These are phyloP conservation scores for Nakazawaea populi DNA, from an alignment of 805 yeast species.

Conservation along the genomic window DNA sequence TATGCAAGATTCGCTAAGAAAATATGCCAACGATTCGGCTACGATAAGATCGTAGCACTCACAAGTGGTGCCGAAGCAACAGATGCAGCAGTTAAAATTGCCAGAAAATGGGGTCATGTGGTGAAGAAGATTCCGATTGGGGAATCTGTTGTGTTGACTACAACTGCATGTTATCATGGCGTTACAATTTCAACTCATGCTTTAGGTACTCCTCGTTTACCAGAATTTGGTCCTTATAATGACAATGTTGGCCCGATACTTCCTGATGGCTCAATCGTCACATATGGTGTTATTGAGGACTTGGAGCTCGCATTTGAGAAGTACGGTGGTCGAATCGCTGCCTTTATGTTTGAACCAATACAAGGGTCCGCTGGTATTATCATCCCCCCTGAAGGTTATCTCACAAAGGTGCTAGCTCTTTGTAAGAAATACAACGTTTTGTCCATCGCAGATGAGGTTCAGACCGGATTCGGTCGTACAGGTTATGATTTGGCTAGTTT, in stretches of 20 bases:
- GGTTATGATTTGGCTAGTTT: conserved; percentile 17
- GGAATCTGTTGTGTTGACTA: conserved; percentile 17
- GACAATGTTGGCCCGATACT: conserved; percentile 18
- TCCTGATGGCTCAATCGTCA: conserved; percentile 19
- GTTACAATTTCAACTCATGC: conserved; percentile 22
- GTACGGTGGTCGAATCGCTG: conserved; percentile 19
- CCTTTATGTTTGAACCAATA: conserved; percentile 24
- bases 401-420: conserved; percentile 14
- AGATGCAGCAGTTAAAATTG: conserved; percentile 22
- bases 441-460: conserved; percentile 24
- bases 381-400: conserved; percentile 20
- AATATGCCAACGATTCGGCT: conserved; percentile 17
- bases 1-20: conserved; percentile 18
- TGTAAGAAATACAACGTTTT: conserved; percentile 21
- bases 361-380: conserved; percentile 25
- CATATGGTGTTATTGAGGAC: conserved; percentile 17
- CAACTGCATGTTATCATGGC: conserved; percentile 22
- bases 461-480: conserved; percentile 23
- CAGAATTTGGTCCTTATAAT: conserved; percentile 19
- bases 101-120: conserved; percentile 22
- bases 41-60: conserved; percentile 17
- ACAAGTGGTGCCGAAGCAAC: conserved; percentile 23
- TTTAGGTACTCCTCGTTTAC: conserved; percentile 11
- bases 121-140: conserved; percentile 16
- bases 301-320: conserved; percentile 16